Base-by-base conservation (phyloP, 352 stramenopile genomes). In the Pythium folliculosum region DNA sequence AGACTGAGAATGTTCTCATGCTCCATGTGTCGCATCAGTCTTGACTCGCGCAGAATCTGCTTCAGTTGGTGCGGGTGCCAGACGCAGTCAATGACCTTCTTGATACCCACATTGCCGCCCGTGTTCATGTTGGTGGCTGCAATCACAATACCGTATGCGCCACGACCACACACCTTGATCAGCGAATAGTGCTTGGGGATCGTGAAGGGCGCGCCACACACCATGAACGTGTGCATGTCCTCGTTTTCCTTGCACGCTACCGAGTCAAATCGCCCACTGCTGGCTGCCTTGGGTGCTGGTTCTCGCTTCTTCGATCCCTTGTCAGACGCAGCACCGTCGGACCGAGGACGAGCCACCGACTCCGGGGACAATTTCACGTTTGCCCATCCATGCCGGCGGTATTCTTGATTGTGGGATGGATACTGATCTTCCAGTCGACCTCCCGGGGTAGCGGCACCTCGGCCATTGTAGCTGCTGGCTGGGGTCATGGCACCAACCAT, bases 51-150 rank as follows among this genome's bases (percentile, higher is more conserved):
- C 37, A 96, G 64, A 62, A 95, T 95, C 63, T 95, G 87, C 67
- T 96, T 96, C 56, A 96, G 82, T 59, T 96, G 86, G 65, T 96
- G 88, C 21, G 86, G 88, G 63, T 96, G 88, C 88, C 88, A 96
- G 51, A 96, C 92, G 56, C 88, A 96, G 70, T 96, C 88, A 47
- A 96, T 96, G 9, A 97, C 89, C 63, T 97, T 97, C 77, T 97
- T 97, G 60, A 97, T 96, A 38, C 86, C 89, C 12, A 95, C 87
- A 51, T 94, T 97, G 1, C 82, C 86, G n/a, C 88, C 86, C 1
- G 83, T 91, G 23, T 77, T 73, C 32, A 80, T 81, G 66, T 97
- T 89, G 10, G 87, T 95, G 8, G 89, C 89, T 13, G 89, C 89
- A 62, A 97, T 96, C 43, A 97, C 89, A 59, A 97, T 95, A 37